A percentile compares a stretch with the other conserved stretches of the same genome.
Conservation (phyloP, 208 protist species). For the Phytomonas sp. region DNA sequence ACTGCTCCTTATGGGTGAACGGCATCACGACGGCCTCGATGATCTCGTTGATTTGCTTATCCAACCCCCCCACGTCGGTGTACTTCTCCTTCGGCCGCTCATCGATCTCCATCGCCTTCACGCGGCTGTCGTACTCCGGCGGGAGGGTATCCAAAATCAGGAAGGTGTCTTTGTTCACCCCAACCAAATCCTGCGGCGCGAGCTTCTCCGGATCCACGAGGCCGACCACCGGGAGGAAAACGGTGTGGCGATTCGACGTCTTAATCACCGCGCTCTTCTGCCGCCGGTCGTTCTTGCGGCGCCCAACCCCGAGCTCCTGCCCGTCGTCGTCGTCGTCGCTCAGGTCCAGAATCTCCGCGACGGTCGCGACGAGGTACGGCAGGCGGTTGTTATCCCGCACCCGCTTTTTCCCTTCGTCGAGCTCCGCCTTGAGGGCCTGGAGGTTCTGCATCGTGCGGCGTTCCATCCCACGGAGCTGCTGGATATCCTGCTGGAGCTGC, state of each 20-base stretch:
- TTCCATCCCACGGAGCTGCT: slow-evolving; percentile 53
- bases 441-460: slow-evolving; percentile 47
- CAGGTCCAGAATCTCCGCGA: slow-evolving; percentile 80
- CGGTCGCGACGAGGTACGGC: slow-evolving; percentile 81
- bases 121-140: slow-evolving; percentile 99
- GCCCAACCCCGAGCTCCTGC: slow-evolving; percentile 66
- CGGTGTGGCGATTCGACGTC: slow-evolving; percentile 98
- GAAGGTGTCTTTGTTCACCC: slow-evolving; percentile 99
- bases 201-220: slow-evolving; percentile 96
- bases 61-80: slow-evolving; percentile 98
- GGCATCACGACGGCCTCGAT: slow-evolving; percentile 99
- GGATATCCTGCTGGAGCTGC: slow-evolving; percentile 60
- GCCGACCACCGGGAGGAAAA: slow-evolving; percentile 99
- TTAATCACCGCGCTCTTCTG: slow-evolving; percentile 99
- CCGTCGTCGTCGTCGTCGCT: slow-evolving; percentile 67
- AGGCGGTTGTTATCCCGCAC: slow-evolving; percentile 80
- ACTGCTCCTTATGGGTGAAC: slow-evolving; percentile 98
- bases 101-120: slow-evolving; percentile 99
- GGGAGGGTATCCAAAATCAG: slow-evolving; percentile 99
- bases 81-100: slow-evolving; percentile 99
- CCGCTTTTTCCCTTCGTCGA: slow-evolving; percentile 59
- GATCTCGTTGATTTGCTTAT: slow-evolving; percentile 99
- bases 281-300: slow-evolving; percentile 48
- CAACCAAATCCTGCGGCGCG: slow-evolving; percentile 98
- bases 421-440: slow-evolving; percentile 37